A percentile compares a stretch with the other conserved stretches of the same genome.
Conservation (phyloP, 164 flowering plant genomes). For the Berberis thunbergii region DNA sequence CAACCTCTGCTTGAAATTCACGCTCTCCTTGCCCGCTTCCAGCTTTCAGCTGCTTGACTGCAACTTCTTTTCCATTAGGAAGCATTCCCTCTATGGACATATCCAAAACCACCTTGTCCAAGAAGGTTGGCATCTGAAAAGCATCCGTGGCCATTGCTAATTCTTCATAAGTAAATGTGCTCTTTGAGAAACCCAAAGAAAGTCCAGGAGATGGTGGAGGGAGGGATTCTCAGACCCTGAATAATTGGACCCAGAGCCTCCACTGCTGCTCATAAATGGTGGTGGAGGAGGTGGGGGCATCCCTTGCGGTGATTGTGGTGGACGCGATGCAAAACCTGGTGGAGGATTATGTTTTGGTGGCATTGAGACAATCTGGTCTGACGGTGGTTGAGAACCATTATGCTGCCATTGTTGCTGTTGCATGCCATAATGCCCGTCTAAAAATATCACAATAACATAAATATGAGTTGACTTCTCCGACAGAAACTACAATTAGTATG, state of each 20-base stretch:
- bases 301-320: slow-evolving; percentile 25
- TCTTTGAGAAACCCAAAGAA: slow-evolving; percentile 58
- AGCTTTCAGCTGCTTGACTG: slow-evolving; percentile 76
- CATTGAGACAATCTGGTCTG: slow-evolving; percentile 33
- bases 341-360: slow-evolving; percentile 47
- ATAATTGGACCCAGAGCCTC: slow-evolving; percentile 64
- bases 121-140: slow-evolving; percentile 83
- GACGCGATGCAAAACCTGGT: slow-evolving; percentile 36
- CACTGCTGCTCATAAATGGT: slow-evolving; percentile 50
- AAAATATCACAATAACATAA: not conserved
- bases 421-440: slow-evolving; percentile 40
- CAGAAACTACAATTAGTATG: too few relatives aligned
- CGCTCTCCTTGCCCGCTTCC: slow-evolving; percentile 98
- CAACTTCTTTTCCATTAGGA: slow-evolving; percentile 87
- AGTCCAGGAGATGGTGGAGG: slow-evolving; percentile 75
- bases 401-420: slow-evolving; percentile 58
- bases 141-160: slow-evolving; percentile 78
- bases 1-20: slow-evolving; percentile 95
- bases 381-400: slow-evolving; percentile 37
- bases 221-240: slow-evolving; percentile 45
- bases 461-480: not conserved
- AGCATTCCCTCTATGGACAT: slow-evolving; percentile 89
- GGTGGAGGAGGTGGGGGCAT: slow-evolving; percentile 35
- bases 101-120: slow-evolving; percentile 98
- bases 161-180: slow-evolving; percentile 80